phyloP scores from a whole-genome alignment of 75 land plant genomes.

The Pinus albicaulis region DNA sequence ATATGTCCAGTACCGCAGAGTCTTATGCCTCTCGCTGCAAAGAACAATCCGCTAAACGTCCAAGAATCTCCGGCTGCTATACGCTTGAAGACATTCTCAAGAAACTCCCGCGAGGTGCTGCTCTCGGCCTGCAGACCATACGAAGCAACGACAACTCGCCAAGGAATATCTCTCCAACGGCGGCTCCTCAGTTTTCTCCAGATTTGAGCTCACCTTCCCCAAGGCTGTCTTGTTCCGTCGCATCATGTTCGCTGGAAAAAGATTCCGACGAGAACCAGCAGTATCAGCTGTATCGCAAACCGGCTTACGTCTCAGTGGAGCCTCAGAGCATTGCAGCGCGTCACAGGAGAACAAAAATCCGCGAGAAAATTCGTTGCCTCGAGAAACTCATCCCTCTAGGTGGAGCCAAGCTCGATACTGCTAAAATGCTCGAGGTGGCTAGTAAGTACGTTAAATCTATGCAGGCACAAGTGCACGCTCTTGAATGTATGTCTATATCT shows the following conservation, averaged over 20 bases:
- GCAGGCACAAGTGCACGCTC: not conserved
- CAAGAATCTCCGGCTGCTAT: too few relatives aligned
- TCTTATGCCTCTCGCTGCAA: too few relatives aligned
- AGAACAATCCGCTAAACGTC: too few relatives aligned
- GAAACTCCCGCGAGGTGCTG: too few relatives aligned
- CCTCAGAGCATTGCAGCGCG: not conserved
- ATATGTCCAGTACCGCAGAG: too few relatives aligned
- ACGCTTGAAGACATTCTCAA: too few relatives aligned
- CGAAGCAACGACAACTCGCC: slow-evolving; percentile 1
- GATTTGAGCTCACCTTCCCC: too few relatives aligned
- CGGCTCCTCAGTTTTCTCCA: too few relatives aligned
- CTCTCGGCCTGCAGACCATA: not conserved
- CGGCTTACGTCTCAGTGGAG: not conserved
- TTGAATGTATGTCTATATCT: not conserved
- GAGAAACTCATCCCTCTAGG: not conserved
- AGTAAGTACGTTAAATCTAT: not conserved
- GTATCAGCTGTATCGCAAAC: not conserved
- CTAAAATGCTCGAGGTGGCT: not conserved
- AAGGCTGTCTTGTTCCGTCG: too few relatives aligned
- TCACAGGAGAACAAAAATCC: not conserved
- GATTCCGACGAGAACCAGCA: not conserved
- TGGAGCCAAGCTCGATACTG: not conserved
- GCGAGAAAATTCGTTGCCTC: not conserved
- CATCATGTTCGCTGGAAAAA: not conserved
- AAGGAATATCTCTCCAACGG: too few relatives aligned